Base-by-base conservation (phyloP, 768 basidiomycete species). In the Peribolospora kevripleyi region DNA sequence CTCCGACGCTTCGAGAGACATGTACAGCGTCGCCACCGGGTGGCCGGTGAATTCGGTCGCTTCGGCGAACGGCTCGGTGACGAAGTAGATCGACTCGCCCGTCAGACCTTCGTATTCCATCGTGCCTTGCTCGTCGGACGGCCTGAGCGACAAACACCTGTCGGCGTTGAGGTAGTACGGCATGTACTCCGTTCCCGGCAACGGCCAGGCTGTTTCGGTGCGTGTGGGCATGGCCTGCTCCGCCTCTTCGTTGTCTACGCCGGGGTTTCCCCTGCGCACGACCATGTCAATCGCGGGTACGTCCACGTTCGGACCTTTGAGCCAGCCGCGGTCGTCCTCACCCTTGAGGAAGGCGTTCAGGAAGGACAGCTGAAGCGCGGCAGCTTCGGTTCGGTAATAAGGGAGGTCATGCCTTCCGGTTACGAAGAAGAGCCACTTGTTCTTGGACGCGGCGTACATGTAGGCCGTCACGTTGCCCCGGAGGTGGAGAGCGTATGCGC, bases 351-450 rank as follows among this genome's bases (percentile, higher is more conserved):
- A 64, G 11, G 62, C 59, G 43, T 63, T 58, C 6, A 63, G 53
- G 55, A 61, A 61, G 7, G 58, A 60, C 51, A 57, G 58, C 43
- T 63, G 62, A 4, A 62, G 53, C 49, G 54, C 55, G 49, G 63
- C 62, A 53, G 55, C 61, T 41, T 65, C 60, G 2, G 61, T 55
- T 7, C 62, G 53, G 54, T 59, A 65, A 58, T 63, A 63, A 6
- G 64, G 62, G 1, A 63, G 47, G 51, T 65, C 64, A 55, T 65
- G 63, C n/a, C 61, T 54, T 6, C 64, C 64, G 10, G 56, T 53
- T 45, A 62, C 61, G 55, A 65, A 63, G 51, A 57, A 62, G 3
- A 65, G 61, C 63, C 62, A 65, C 54, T 65, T 65, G 55, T 65
- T 59, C 52, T 54, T 54, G 1, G 61, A 54, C 2, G 61, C 62